Base-by-base conservation (phyloP, 441 rosid species). In the Melastoma candidum region DNA sequence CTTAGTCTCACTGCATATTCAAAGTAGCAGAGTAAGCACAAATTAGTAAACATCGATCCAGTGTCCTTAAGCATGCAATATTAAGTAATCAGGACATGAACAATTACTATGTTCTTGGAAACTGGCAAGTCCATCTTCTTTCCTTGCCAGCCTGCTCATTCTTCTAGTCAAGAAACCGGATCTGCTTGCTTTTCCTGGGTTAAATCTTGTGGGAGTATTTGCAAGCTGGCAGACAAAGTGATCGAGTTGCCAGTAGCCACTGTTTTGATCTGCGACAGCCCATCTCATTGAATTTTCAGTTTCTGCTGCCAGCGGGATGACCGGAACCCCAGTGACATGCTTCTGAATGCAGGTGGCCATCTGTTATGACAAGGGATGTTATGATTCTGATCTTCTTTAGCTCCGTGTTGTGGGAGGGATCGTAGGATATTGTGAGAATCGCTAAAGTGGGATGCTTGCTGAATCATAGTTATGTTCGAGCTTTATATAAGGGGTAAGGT, bases 51-150 rank as follows among this genome's bases (percentile, higher is more conserved):
- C 14, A 9, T 13, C 1, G 29, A 39, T 45, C 12, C 14, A 22
- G 8, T 46, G 39, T 41, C 45, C 5, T 13, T 36, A 52, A 7
- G 36, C 7, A 29, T 3, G 41, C 8, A 9, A 6, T 58, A 27
- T n/a, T 43, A 10, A 12, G 39, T 48, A 10, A 8, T 4, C 4
- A n/a, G 24, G 24, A 8, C 17, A 36, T 36, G 62, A 24, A 44
- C 8, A 32, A 48, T 57, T 48, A 64, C 68, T 58, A 26, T 64
- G 68, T 27, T 64, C 68, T 5, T 63, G 59, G 46, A 64, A 11
- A 39, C 63, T 22, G 4, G 54, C 68, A n/a, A 57, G 58, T 32
- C 1, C 13, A 39, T 56, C 61, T 10, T 58, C 49, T 46, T 39
- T 56, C 45, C 36, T 45, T 11, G 57, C 52, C 6, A 55, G 26